phyloP scores from a whole-genome alignment of 116 monocot species.

The Posidonia oceanica region DNA sequence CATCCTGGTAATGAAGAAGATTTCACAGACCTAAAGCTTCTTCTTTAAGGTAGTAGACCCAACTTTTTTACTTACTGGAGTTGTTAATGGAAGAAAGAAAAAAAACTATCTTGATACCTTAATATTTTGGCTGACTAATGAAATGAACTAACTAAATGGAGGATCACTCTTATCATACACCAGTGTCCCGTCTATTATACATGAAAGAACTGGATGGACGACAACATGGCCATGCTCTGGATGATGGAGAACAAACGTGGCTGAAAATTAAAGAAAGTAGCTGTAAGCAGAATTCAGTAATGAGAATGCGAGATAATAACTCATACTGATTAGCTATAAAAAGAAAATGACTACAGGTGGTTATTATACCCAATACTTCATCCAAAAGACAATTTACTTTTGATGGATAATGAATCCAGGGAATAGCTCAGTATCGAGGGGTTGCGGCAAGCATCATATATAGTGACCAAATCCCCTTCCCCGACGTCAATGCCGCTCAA shows the following conservation, averaged over 20 bases:
- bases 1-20: no score
- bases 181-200: conserved; percentile 86
- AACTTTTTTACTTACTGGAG: no score
- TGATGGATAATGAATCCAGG: conserved; percentile 63
- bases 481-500: conserved; percentile 49
- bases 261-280: conserved; percentile 29
- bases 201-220: conserved; percentile 94
- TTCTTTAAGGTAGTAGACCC: no score
- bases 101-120: conserved; percentile 40
- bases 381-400: conserved; percentile 76
- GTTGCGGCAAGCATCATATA: conserved; percentile 15
- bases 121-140: conserved; percentile 63
- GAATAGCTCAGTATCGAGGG: background rate
- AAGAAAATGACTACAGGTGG: background rate
- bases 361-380: conserved; percentile 78
- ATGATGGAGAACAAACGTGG: conserved; percentile 93
- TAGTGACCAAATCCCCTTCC: conserved; percentile 79
- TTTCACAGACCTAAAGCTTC: no score
- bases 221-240: conserved; percentile 97
- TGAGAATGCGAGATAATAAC: no score
- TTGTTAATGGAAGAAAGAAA: background rate
- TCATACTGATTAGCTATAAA: background rate
- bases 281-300: no score
- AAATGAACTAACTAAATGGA: conserved; percentile 94
- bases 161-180: conserved; percentile 58